These are phyloP conservation scores for Plasmodiophora brassicae DNA, from an alignment of 208 protist species.

Conservation along the genomic window DNA sequence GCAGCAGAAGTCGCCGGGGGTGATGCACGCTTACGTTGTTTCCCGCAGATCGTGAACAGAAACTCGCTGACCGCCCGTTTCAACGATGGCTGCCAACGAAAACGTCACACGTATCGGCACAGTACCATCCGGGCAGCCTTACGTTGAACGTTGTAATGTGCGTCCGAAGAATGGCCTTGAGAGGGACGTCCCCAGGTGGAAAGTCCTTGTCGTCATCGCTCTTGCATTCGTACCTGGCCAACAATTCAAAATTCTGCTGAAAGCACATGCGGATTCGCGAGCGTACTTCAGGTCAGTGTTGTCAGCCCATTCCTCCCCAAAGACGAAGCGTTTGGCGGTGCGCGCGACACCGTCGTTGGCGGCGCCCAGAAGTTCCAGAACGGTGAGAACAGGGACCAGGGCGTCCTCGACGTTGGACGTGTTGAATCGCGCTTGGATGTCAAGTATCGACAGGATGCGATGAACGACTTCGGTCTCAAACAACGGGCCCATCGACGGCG, in stretches of 20 bases:
- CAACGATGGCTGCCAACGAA: background rate
- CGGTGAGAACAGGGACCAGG: background rate
- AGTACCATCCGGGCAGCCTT: background rate
- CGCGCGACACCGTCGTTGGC: background rate
- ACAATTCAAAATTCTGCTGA: background rate
- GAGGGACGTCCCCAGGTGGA: background rate
- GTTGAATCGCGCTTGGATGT: slow-evolving; percentile 7
- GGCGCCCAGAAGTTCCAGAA: background rate
- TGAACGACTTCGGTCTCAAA: background rate
- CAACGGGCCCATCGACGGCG: background rate
- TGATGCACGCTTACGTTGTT: too few relatives aligned
- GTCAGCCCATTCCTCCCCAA: background rate
- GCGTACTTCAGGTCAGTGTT: background rate
- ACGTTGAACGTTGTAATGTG: background rate
- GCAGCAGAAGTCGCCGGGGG: too few relatives aligned
- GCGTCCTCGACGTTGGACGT: background rate
- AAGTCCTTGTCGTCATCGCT: too few relatives aligned
- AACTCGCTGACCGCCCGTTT: background rate
- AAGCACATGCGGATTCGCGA: background rate
- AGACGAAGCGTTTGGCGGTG: background rate
- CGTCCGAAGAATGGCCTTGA: background rate
- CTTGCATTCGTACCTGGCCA: background rate
- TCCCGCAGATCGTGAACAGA: background rate
- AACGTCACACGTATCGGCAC: background rate
- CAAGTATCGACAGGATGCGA: background rate